Evolutionary conservation across 345 rosid genomes (phyloP), one percentile per base, ranked within the genome.

Genomic region (Aquilaria malaccensis): DNA sequence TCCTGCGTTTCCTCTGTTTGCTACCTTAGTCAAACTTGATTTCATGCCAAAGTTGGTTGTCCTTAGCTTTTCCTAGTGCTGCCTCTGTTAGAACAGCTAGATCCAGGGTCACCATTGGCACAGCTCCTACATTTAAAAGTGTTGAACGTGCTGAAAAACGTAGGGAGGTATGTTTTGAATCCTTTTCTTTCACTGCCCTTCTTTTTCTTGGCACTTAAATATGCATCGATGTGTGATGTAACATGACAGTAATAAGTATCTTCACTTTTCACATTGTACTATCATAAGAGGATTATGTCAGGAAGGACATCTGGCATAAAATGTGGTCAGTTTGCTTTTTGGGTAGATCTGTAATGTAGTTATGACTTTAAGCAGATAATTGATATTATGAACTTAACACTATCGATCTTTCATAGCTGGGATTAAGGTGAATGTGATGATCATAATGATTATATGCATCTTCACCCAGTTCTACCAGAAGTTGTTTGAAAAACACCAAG

Each of bases 41-140:
- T 32, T 67, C 15, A 52, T 43, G 32, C 63, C 13, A 51, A 46
- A 41, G 47, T 59, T 32, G 63, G 45, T 71, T 55, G 68, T 85
- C 96, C 96, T 91, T 85, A 83, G 72, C 86, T 62, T 65, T 13
- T 76, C 88, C 97, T 60, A 84, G 82, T 31, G 89, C 85, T 22
- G 81, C 75, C 50, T 88, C 97, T 31, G 72, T 78, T 59, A 76
- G 97, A 61, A 80, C 85, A 29, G 66, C 70, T 55, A 86, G 76
- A 78, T 76, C 85, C 46, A 81, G 71, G 76, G 78, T 85, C 59
- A 91, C 98, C n/a, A 62, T 85, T 59, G 99, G 94, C 64, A 65
- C 81, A 41, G 98, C 99, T 75, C 99, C 99, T 1, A 77, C 86
- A n/a, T 95, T 95, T 73, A 82, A 65, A 72, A 82, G 87, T 61